These are phyloP conservation scores for Zygoascus sp. DNA, from an alignment of 1,139 yeast genomes.

Conservation along the genomic window DNA sequence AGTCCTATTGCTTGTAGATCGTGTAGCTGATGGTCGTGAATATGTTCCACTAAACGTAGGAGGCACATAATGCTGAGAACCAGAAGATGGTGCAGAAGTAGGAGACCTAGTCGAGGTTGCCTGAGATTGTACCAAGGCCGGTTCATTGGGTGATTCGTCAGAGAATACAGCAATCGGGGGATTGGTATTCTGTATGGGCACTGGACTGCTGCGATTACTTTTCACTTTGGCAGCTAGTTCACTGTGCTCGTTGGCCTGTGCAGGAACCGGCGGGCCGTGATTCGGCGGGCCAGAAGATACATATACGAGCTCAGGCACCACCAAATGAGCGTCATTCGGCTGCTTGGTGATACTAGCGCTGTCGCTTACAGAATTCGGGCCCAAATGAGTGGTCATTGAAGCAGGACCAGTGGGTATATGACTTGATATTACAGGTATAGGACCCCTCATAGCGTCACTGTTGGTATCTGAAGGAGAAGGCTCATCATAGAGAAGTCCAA, in stretches of 20 bases:
- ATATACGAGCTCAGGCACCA: neutral
- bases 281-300: no score
- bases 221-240: no score
- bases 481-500: constrained; percentile 10
- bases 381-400: neutral
- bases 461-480: neutral
- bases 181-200: neutral
- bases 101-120: neutral
- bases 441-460: neutral
- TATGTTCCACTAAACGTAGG: constrained; percentile 9
- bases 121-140: constrained; percentile 11
- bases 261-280: no score
- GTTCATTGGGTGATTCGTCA: constrained; percentile 20
- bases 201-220: neutral
- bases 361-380: neutral
- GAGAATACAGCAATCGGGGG: constrained; percentile 19
- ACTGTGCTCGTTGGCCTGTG: no score
- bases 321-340: neutral
- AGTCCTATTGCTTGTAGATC: no score
- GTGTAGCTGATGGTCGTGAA: neutral
- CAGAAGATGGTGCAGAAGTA: neutral
- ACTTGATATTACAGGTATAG: neutral
- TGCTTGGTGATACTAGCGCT: neutral
- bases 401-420: neutral
- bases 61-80: constrained; percentile 2